Evolutionary conservation across 768 basidiomycete species (phyloP), one percentile per base, ranked within the genome.

Genomic region (Megacollybia marginata): DNA sequence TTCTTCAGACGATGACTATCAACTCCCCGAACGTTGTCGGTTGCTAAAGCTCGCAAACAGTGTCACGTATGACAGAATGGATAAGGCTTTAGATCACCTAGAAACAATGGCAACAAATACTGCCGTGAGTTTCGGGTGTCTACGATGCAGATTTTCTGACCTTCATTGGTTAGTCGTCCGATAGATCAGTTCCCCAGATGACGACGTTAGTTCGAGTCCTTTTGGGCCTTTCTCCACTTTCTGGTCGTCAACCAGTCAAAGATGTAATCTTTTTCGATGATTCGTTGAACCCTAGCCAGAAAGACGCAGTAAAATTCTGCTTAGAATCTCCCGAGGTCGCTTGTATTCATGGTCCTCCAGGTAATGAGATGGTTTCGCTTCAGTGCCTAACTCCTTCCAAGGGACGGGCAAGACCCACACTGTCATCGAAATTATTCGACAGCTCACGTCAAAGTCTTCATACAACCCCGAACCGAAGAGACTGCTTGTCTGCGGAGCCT

Each of bases 321-420:
- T 65, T 99, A 5, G 80, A 80, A 53, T 80, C 88, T 0, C 74
- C 78, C 5, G 85, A 95, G 62, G 78, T 97, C 0, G 91, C 90
- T 1, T 91, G 92, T 57, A 92, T 99, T 20, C 94, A 98, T 59
- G 96, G 96, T 0, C 96, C 96, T n/a, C 96, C 96, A 52, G 95
- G 95, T 79, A 60, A 20, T 44, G 19, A 8, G 16, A 34, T 38
- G 9, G 7, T 23, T 33, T 42, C 44, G 40, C 18, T 18, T 44
- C 31, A 23, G 42, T 48, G 6, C 44, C 8, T 33, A 52, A 42
- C 9, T 9, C n/a, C 47, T 38, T 47, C 12, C 23, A 46, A 83
- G 84, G 89, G 51, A 95, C 93, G 2, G 95, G 95, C 7, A 98
- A 98, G 71, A 99, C 95, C 0, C 89, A 92, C 56, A 96, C 95